Evolutionary conservation across 441 rosid genomes (phyloP).

Genomic region (Populus trichocarpa): DNA sequence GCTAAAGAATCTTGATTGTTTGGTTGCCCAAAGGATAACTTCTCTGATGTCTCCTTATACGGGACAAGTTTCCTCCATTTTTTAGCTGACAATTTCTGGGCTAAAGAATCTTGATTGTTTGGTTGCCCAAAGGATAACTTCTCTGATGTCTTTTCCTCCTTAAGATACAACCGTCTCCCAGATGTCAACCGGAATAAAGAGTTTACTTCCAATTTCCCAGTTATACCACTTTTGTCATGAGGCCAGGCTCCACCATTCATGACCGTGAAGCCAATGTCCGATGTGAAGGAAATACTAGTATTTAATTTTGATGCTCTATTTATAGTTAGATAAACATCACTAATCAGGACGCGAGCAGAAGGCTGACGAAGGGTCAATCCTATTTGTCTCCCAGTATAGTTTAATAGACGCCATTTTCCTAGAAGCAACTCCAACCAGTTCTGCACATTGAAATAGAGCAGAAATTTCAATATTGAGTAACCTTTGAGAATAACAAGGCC

Average conservation of each 20-base stretch:
- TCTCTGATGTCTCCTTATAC: too few species aligned
- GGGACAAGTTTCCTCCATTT: conserved; percentile 80
- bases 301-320: conserved; percentile 36
- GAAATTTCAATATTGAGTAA: not conserved
- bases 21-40: too few species aligned
- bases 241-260: conserved; percentile 70
- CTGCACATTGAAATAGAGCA: conserved; percentile 34
- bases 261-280: conserved; percentile 62
- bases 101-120: conserved; percentile 40
- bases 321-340: conserved; percentile 55
- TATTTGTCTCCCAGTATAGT: conserved; percentile 81
- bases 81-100: conserved; percentile 49
- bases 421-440: conserved; percentile 82
- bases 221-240: conserved; percentile 59
- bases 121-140: conserved; percentile 49
- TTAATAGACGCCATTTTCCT: conserved; percentile 86
- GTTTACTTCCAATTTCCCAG: conserved; percentile 60
- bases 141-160: conserved; percentile 56
- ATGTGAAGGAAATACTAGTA: conserved; percentile 41
- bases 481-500: not conserved
- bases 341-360: conserved; percentile 59
- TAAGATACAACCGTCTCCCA: conserved; percentile 68
- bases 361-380: conserved; percentile 90
- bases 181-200: conserved; percentile 53
- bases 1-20: too few species aligned